A percentile compares a stretch with the other conserved stretches of the same genome.
These are phyloP conservation scores for Austroboletus novae-zelandiae DNA, from an alignment of 1,284 basidiomycete species.

Conservation along the genomic window DNA sequence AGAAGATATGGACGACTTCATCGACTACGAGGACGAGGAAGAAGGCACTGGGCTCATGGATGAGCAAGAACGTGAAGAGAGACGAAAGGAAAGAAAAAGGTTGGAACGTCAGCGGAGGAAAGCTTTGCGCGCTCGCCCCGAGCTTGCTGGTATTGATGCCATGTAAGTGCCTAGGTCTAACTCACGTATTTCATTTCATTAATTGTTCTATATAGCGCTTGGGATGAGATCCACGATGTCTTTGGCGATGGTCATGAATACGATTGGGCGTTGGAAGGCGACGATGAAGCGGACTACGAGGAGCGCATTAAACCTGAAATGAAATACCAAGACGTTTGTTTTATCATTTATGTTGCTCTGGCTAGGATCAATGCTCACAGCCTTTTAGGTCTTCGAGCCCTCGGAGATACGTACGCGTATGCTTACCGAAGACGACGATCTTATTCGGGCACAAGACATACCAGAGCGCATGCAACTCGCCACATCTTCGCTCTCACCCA, in stretches of 20 bases:
- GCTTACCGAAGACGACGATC: conserved; percentile 93
- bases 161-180: conserved; percentile 52
- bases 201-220: conserved; percentile 61
- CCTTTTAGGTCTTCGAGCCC: conserved; percentile 89
- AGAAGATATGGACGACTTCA: conserved; percentile 85
- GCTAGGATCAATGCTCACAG: conserved; percentile 8
- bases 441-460: conserved; percentile 87
- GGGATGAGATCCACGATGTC: conserved; percentile 96
- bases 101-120: conserved; percentile 63
- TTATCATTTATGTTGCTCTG: conserved; percentile 1
- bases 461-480: conserved; percentile 97
- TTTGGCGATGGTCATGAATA: conserved; percentile 98
- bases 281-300: conserved; percentile 63
- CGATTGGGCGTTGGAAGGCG: conserved; percentile 87
- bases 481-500: conserved; percentile 77
- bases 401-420: conserved; percentile 91
- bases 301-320: conserved; percentile 68
- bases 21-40: conserved; percentile 89
- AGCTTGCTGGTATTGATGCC: conserved; percentile 84
- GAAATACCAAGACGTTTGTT: conserved; percentile 85
- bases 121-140: conserved; percentile 65
- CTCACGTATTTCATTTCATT: conserved; percentile 16
- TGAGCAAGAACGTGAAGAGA: conserved; percentile 71
- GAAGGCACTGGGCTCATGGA: conserved; percentile 67
- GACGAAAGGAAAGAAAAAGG: conserved; percentile 64